These are phyloP conservation scores for Neocatenulostroma microsporum DNA, from an alignment of 2,329 filamentous ascomycete genomes.

Conservation along the genomic window DNA sequence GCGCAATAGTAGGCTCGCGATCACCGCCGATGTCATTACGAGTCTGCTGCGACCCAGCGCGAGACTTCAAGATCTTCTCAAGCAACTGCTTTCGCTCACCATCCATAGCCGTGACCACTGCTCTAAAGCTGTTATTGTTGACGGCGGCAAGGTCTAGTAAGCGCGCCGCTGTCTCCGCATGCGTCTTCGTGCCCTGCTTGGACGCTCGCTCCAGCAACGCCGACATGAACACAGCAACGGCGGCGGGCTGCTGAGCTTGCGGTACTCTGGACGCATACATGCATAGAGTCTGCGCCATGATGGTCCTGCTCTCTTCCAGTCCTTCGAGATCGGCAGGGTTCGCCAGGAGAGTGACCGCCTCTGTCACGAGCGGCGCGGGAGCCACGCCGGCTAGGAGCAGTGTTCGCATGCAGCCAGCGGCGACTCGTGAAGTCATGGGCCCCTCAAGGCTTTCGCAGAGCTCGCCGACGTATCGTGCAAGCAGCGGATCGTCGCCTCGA, in stretches of 20 bases:
- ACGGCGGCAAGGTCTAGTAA: constrained; percentile 73
- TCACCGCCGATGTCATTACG: constrained; percentile 39
- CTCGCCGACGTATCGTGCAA: constrained; percentile 69
- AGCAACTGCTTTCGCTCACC: constrained; percentile 65
- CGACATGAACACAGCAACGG: constrained; percentile 69
- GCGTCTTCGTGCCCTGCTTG: constrained; percentile 45
- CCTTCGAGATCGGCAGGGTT: constrained; percentile 60
- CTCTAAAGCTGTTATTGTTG: constrained; percentile 66
- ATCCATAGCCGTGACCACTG: constrained; percentile 63
- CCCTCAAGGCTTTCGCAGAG: constrained; percentile 75
- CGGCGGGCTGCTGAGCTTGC: constrained; percentile 40
- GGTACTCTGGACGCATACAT: constrained; percentile 53
- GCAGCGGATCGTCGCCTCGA: constrained; percentile 64
- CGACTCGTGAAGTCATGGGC: constrained; percentile 78
- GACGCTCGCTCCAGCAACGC: constrained; percentile 65
- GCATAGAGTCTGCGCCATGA: constrained; percentile 67
- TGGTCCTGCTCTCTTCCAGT: constrained; percentile 63
- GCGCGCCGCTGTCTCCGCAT: constrained; percentile 65
- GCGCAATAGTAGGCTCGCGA: constrained; percentile 68
- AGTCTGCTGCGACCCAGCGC: constrained; percentile 35
- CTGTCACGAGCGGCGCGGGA: constrained; percentile 59
- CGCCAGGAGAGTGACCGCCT: constrained; percentile 64
- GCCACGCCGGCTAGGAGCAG: constrained; percentile 70
- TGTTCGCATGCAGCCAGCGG: constrained; percentile 80
- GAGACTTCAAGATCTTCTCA: constrained; percentile 52